Conservation (phyloP, 352 stramenopile species). For the Thraustochytrium striatum region DNA sequence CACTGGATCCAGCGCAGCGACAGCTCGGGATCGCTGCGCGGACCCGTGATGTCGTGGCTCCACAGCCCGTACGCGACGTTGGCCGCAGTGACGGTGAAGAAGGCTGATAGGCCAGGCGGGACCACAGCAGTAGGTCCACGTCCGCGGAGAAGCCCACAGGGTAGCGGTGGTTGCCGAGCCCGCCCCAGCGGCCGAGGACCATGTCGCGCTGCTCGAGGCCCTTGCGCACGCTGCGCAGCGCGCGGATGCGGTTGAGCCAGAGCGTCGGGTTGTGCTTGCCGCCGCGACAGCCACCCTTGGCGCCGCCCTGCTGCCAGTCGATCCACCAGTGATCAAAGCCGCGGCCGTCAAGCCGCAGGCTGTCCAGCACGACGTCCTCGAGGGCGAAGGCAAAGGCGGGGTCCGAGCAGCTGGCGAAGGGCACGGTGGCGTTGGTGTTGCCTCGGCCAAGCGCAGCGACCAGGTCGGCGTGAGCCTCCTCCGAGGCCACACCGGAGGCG, state of each 20-base stretch:
- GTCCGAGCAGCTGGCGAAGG: slow-evolving; percentile 34
- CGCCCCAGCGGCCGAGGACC: slow-evolving; percentile 60
- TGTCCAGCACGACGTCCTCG: slow-evolving; percentile 50
- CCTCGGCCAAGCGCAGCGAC: slow-evolving; percentile 24
- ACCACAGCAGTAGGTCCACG: slow-evolving; percentile 55
- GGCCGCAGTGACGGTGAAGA: slow-evolving; percentile 59
- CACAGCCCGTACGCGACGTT: slow-evolving; percentile 62
- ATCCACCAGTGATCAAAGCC: slow-evolving; percentile 63
- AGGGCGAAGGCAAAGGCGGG: slow-evolving; percentile 27
- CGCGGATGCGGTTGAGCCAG: slow-evolving; percentile 61
- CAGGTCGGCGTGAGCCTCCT: slow-evolving; percentile 56
- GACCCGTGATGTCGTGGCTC: slow-evolving; percentile 61
- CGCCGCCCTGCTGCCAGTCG: slow-evolving; percentile 63
- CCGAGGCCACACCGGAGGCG: slow-evolving; percentile 58
- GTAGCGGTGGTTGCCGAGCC: slow-evolving; percentile 63
- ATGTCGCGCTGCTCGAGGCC: slow-evolving; percentile 51
- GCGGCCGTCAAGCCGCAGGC: slow-evolving; percentile 33
- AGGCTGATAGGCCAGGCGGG: slow-evolving; percentile 57
- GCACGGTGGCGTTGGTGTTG: neutral
- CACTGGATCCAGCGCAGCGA: slow-evolving; percentile 61
- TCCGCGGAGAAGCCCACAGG: slow-evolving; percentile 62
- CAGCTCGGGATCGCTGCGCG: slow-evolving; percentile 55
- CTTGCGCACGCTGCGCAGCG: slow-evolving; percentile 48
- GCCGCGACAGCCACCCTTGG: slow-evolving; percentile 55
- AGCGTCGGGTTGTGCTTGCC: slow-evolving; percentile 59